Base-by-base conservation (phyloP, 2,329 filamentous ascomycete genomes). In the Ceratocystiopsis sp. region DNA sequence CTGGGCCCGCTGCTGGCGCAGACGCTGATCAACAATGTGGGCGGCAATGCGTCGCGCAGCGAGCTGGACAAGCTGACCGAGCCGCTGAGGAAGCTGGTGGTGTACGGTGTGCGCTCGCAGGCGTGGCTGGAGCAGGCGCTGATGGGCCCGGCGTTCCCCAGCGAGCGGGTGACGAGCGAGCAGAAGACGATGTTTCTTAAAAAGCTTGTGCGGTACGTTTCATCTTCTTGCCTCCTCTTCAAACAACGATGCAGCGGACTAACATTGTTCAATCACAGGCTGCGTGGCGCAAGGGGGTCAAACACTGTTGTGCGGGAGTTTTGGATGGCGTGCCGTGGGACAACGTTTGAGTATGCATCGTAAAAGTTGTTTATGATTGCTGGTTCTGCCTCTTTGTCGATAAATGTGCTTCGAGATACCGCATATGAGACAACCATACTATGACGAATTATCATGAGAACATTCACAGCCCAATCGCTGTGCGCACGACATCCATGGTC, bases 11-110 rank as follows among this genome's bases (percentile, higher is more conserved):
- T 70, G 16, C 58, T 84, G n/a, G 62, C 70, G 5, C 64, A 68
- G 44, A 69, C 71, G 0, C 61, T 85, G 19, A 63, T 80, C 2
- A 66, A 69, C 45, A 82, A 84, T 46, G 68, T 85, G 34, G 73
- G 75, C 7, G 82, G 82, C 1, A 71, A 72, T 43, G 80, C 77
- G 4, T 70, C 75, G 2, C 71, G 82, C 35, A 83, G 77, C 50
- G 81, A 87, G 53, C 63, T 87, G 0, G 80, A 85, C 51, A 76
- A 71, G 51, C 60, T 86, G 7, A 71, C 71, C 43, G 79, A 84
- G 46, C 80, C 80, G 2, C 62, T 86, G 5, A 83, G 80, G 59
- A 82, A 76, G 54, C 63, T 86, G 18, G 65, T 80, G 2, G 65
- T 64, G 35, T 63, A 69, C 33, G 68, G 78, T 45, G 61, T 67